Percentiles rank a stretch among this genome's conserved stretches.
phyloP scores from a whole-genome alignment of 2,329 filamentous ascomycete genomes.

The Aspergillus oerlinghausenensis region DNA sequence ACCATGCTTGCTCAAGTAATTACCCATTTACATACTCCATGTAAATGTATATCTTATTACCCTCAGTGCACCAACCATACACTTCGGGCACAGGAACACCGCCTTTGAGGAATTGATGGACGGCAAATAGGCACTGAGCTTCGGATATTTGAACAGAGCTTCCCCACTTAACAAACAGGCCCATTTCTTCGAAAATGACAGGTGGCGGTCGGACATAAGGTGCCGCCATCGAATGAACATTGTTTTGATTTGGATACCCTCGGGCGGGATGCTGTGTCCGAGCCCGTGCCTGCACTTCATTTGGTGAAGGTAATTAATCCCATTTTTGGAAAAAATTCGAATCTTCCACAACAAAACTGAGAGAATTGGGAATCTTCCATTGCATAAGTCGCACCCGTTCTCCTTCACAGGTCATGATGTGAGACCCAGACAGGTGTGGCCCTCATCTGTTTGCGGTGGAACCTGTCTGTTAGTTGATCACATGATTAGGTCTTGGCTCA shows the following conservation, averaged over 20 bases:
- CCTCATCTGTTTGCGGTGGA: not conserved
- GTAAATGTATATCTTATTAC: slow-evolving; percentile 26
- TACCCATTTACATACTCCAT: slow-evolving; percentile 28
- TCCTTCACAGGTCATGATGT: not conserved
- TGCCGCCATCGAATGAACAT: not conserved
- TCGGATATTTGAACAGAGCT: slow-evolving; percentile 21
- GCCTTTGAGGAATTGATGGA: slow-evolving; percentile 16
- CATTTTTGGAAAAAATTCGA: slow-evolving; percentile 19
- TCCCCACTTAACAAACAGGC: slow-evolving; percentile 34
- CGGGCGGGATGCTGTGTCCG: slow-evolving; percentile 9
- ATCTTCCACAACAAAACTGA: slow-evolving; percentile 14
- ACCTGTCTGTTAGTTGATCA: not conserved
- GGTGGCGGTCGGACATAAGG: slow-evolving; percentile 17
- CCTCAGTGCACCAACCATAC: slow-evolving; percentile 30
- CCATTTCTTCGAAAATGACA: slow-evolving; percentile 24
- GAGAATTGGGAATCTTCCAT: slow-evolving; percentile 11
- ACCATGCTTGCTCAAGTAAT: slow-evolving; percentile 25
- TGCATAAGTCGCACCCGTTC: slow-evolving; percentile 4
- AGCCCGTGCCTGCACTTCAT: slow-evolving; percentile 11
- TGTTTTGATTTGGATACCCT: slow-evolving; percentile 9
- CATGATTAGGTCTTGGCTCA: too few relatives aligned
- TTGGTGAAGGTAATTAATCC: slow-evolving; percentile 15
- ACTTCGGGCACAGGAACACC: slow-evolving; percentile 34
- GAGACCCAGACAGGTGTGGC: not conserved
- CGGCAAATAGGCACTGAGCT: slow-evolving; percentile 27